Evolutionary conservation across 1,139 yeast species (phyloP).

Genomic region (Candida labiduridarum): DNA sequence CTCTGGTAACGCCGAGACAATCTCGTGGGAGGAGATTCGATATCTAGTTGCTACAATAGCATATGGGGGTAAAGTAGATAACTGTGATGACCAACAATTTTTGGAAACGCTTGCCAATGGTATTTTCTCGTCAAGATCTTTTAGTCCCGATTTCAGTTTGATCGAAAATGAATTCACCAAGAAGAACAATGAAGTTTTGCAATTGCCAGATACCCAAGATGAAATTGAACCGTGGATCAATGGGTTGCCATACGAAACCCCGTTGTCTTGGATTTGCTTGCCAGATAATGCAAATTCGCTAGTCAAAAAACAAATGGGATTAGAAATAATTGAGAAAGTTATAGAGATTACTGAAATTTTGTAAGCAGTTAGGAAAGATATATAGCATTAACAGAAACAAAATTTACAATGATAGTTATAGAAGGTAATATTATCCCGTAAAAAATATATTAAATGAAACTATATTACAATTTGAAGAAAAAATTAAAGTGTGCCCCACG

Average conservation of each 20-base stretch:
- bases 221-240: slow-evolving; percentile 55
- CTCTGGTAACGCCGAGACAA: slow-evolving; percentile 43
- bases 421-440: slow-evolving; percentile 4
- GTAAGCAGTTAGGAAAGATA: not conserved
- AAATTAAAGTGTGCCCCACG: not conserved
- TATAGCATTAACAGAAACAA: not conserved
- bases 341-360: slow-evolving; percentile 9
- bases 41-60: slow-evolving; percentile 55
- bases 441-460: slow-evolving; percentile 4
- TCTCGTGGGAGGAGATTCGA: slow-evolving; percentile 53
- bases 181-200: slow-evolving; percentile 21
- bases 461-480: slow-evolving; percentile 2
- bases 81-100: slow-evolving; percentile 42
- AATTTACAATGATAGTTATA: not conserved
- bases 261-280: slow-evolving; percentile 67
- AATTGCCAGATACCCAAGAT: slow-evolving; percentile 52
- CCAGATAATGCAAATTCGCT: slow-evolving; percentile 41
- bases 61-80: slow-evolving; percentile 76
- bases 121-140: slow-evolving; percentile 31
- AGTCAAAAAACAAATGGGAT: slow-evolving; percentile 22
- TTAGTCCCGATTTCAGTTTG: slow-evolving; percentile 31
- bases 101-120: slow-evolving; percentile 25
- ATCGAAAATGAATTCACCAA: slow-evolving; percentile 29
- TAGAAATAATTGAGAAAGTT: slow-evolving; percentile 19
- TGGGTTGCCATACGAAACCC: slow-evolving; percentile 57